Conservation (phyloP, 257 asterid genomes). For the Nicotiana noctiflora region DNA sequence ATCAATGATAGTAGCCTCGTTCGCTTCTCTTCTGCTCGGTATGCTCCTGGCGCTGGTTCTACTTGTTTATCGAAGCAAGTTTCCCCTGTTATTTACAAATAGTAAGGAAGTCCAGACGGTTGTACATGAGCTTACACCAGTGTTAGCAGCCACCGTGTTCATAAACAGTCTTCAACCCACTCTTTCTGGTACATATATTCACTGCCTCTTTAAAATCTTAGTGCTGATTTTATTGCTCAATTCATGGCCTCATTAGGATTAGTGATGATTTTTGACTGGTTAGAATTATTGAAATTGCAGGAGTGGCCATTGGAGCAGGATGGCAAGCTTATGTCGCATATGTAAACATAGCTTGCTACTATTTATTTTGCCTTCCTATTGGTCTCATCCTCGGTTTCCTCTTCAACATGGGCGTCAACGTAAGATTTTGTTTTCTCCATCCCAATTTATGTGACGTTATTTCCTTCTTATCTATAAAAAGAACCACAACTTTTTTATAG, state of each 20-base stretch:
- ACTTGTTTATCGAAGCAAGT: constrained; percentile 16
- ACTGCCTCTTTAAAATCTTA: no score
- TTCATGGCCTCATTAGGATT: background rate
- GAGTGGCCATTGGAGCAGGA: constrained; percentile 55
- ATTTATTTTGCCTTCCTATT: constrained; percentile 31
- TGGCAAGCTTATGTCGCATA: constrained; percentile 47
- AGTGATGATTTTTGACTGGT: background rate
- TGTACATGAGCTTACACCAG: constrained; percentile 42
- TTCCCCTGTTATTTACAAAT: constrained; percentile 34
- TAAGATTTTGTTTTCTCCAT: background rate
- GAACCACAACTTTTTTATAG: no score
- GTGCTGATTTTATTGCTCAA: no score
- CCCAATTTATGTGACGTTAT: no score
- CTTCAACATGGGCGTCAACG: constrained; percentile 31
- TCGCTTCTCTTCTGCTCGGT: constrained; percentile 25
- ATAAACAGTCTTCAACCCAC: constrained; percentile 32
- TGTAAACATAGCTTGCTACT: constrained; percentile 38
- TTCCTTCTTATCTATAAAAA: background rate
- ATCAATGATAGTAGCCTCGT: constrained; percentile 31
- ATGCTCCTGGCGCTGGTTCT: constrained; percentile 26
- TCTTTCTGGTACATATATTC: constrained; percentile 31
- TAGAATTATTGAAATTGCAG: constrained; percentile 9
- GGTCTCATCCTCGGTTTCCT: constrained; percentile 35
- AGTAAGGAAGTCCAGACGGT: constrained; percentile 23
- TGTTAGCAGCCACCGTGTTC: constrained; percentile 36